A percentile compares a stretch with the other conserved stretches of the same genome.
These are phyloP conservation scores for Piloderma croceum DNA, from an alignment of 768 basidiomycete species.

Conservation along the genomic window DNA sequence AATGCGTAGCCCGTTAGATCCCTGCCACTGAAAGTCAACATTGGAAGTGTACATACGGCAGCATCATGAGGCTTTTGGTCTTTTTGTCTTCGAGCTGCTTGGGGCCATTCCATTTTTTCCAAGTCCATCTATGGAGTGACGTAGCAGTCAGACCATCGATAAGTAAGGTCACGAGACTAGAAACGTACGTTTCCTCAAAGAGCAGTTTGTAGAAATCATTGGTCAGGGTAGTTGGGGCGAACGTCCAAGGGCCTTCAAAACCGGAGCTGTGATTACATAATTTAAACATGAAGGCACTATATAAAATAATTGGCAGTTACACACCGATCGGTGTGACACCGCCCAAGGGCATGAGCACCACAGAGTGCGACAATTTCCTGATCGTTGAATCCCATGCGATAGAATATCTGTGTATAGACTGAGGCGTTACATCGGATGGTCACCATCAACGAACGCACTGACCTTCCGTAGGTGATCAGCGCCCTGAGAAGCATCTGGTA, in stretches of 20 bases:
- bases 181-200: constrained; percentile 70
- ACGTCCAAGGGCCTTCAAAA: constrained; percentile 91
- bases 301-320: constrained; percentile 9
- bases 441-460: constrained; percentile 17
- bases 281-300: too few relatives aligned
- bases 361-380: constrained; percentile 94
- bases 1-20: constrained; percentile 1
- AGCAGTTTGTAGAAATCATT: constrained; percentile 87
- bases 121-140: constrained; percentile 71
- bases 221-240: constrained; percentile 83
- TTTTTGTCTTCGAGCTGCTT: constrained; percentile 93
- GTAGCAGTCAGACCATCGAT: too few relatives aligned
- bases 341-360: constrained; percentile 93
- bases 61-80: constrained; percentile 89
- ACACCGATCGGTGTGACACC: constrained; percentile 82
- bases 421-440: not conserved
- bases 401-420: constrained; percentile 55
- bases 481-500: constrained; percentile 83
- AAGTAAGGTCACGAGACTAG: not conserved
- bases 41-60: constrained; percentile 53
- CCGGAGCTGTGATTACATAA: constrained; percentile 52
- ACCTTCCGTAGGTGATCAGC: constrained; percentile 79
- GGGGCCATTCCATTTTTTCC: constrained; percentile 93
- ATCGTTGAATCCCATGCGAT: constrained; percentile 95
- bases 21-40: not conserved